Evolutionary conservation across 176 grass and related monocot species (phyloP).

Genomic region (Oryza coarctata): DNA sequence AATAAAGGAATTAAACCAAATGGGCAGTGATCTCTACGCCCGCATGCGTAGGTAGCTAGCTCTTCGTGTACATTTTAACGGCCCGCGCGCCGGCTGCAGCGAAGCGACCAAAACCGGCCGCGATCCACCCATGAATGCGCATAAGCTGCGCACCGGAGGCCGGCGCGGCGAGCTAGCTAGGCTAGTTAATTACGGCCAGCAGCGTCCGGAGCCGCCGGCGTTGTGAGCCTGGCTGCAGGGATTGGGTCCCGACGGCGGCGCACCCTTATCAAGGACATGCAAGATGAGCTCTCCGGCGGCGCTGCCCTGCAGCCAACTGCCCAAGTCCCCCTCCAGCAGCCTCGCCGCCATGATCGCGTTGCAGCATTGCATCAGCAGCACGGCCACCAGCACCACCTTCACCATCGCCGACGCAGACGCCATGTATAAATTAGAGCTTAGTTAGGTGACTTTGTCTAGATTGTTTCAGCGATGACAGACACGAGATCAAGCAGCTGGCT

Average conservation of each 20-base stretch:
- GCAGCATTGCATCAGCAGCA: conserved; percentile 31
- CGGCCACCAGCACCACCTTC: neutral
- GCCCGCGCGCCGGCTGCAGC: too few relatives aligned
- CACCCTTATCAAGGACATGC: neutral
- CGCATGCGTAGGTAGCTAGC: too few relatives aligned
- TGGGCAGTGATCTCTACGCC: neutral
- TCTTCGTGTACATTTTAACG: too few relatives aligned
- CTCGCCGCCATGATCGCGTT: conserved; percentile 9
- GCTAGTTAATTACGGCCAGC: neutral
- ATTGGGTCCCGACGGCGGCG: neutral
- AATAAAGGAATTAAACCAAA: neutral
- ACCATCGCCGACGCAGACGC: neutral
- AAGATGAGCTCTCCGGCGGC: neutral
- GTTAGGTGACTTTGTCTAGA: too few relatives aligned
- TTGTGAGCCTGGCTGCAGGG: too few relatives aligned
- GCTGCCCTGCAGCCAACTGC: neutral
- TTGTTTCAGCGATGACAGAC: too few relatives aligned
- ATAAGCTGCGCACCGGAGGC: too few relatives aligned
- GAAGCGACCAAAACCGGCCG: too few relatives aligned
- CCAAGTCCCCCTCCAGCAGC: neutral
- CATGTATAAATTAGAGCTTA: too few relatives aligned
- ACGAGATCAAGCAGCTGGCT: too few relatives aligned
- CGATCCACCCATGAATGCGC: too few relatives aligned
- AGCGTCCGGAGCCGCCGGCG: neutral
- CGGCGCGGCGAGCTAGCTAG: too few relatives aligned